Evolutionary conservation across 305 asterid genomes (phyloP).

Genomic region (Rubia occidens): DNA sequence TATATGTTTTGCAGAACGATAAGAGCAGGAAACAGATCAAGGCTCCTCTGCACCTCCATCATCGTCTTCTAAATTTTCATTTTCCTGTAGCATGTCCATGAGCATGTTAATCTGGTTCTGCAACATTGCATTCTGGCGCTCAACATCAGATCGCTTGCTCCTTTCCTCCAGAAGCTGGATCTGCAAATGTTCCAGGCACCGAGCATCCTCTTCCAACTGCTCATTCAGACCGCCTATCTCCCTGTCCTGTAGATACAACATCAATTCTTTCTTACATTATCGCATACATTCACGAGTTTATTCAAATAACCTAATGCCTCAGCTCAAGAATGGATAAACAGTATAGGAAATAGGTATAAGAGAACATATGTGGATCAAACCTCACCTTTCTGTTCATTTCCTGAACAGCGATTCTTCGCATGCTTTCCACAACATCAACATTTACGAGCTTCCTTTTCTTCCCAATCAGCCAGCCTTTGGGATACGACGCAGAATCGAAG

Average conservation of each 20-base stretch:
- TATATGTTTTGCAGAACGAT: neutral
- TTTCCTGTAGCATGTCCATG: conserved; percentile 80
- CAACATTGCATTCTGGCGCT: conserved; percentile 67
- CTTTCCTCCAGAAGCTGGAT: conserved; percentile 81
- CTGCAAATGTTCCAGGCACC: conserved; percentile 68
- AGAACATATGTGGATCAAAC: neutral
- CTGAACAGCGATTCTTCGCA: conserved; percentile 87
- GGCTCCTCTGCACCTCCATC: conserved; percentile 31
- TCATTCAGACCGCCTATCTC: conserved; percentile 84
- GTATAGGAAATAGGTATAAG: neutral
- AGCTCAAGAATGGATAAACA: neutral
- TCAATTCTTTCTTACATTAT: neutral
- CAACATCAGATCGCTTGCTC: conserved; percentile 75
- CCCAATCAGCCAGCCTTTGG: conserved; percentile 89
- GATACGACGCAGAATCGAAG: conserved; percentile 71
- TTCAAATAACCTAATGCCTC: neutral
- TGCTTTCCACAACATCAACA: conserved; percentile 93
- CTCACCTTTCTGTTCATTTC: conserved; percentile 90
- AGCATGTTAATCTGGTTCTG: conserved; percentile 72
- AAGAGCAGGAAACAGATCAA: conserved; percentile 5
- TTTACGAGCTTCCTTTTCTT: conserved; percentile 92
- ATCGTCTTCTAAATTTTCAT: conserved; percentile 33
- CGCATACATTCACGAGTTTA: no score
- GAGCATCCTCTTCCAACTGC: conserved; percentile 78
- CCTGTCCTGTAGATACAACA: conserved; percentile 55